phyloP scores from a whole-genome alignment of 768 basidiomycete genomes.

The Mycena albidolilacea region DNA sequence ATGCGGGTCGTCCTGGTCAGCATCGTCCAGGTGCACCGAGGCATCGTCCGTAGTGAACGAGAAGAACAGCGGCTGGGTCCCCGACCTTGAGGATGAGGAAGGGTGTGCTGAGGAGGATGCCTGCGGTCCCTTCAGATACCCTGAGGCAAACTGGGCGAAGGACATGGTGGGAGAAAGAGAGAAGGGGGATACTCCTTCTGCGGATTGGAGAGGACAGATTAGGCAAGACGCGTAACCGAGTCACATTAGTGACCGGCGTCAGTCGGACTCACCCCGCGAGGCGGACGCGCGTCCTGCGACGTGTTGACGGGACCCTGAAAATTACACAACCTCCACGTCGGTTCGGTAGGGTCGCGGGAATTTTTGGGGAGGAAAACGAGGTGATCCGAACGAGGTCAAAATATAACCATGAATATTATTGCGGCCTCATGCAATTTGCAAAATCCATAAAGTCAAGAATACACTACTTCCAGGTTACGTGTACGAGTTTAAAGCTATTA shows the following conservation, averaged over 20 bases:
- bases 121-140: conserved; percentile 19
- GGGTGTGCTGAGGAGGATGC: conserved; percentile 16
- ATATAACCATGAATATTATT: too few relatives aligned
- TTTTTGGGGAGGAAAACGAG: too few relatives aligned
- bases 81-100: conserved; percentile 18
- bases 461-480: too few relatives aligned
- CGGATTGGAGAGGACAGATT: background rate
- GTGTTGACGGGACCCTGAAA: background rate
- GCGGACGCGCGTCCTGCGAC: conserved; percentile 23
- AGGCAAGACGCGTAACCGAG: conserved; percentile 19
- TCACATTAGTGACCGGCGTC: conserved; percentile 1
- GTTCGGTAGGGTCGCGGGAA: too few relatives aligned
- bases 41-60: conserved; percentile 87
- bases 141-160: conserved; percentile 30
- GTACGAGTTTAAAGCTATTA: too few relatives aligned
- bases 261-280: background rate
- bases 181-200: background rate
- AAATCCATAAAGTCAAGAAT: too few relatives aligned
- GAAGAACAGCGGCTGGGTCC: conserved; percentile 84
- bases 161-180: conserved; percentile 26
- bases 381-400: too few relatives aligned
- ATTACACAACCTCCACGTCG: background rate
- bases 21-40: conserved; percentile 76
- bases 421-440: too few relatives aligned
- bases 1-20: conserved; percentile 78